Conservation (phyloP, 495 filamentous ascomycete species). For the Gamarada debralockiae region DNA sequence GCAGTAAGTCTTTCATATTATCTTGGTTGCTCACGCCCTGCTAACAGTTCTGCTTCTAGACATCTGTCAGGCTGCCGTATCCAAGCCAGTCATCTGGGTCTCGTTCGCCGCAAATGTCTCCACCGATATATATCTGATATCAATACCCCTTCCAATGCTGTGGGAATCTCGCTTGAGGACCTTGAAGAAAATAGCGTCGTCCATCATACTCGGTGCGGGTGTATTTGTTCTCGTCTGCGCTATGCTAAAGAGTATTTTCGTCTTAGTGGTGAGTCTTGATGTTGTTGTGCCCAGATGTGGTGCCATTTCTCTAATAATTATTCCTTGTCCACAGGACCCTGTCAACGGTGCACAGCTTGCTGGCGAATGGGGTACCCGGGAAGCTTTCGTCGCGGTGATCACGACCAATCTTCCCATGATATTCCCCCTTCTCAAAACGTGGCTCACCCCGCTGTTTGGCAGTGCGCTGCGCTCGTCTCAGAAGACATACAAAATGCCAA, state of each 20-base stretch:
- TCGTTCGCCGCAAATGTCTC: conserved; percentile 43
- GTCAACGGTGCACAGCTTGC: too few relatives aligned
- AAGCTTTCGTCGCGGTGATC: too few relatives aligned
- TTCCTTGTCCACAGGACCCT: too few relatives aligned
- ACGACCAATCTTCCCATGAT: too few relatives aligned
- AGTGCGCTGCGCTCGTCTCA: too few relatives aligned
- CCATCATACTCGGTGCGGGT: conserved; percentile 45
- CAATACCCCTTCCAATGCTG: conserved; percentile 50
- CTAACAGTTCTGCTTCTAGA: too few relatives aligned
- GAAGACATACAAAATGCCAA: too few relatives aligned
- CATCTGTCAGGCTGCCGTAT: conserved; percentile 47
- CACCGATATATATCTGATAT: conserved; percentile 51
- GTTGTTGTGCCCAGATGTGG: not conserved
- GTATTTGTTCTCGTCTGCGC: conserved; percentile 46
- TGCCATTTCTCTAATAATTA: not conserved
- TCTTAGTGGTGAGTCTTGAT: conserved; percentile 34
- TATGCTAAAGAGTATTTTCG: conserved; percentile 42
- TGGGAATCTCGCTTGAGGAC: conserved; percentile 41
- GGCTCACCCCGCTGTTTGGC: conserved; percentile 33
- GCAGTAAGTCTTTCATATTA: too few relatives aligned
- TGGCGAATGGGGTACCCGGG: too few relatives aligned
- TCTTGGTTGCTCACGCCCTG: too few relatives aligned
- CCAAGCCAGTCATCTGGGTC: conserved; percentile 39
- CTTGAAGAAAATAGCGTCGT: conserved; percentile 42
- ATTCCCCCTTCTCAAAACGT: too few relatives aligned